phyloP scores from a whole-genome alignment of 805 yeast genomes.

The Metschnikowia kofuensis region DNA sequence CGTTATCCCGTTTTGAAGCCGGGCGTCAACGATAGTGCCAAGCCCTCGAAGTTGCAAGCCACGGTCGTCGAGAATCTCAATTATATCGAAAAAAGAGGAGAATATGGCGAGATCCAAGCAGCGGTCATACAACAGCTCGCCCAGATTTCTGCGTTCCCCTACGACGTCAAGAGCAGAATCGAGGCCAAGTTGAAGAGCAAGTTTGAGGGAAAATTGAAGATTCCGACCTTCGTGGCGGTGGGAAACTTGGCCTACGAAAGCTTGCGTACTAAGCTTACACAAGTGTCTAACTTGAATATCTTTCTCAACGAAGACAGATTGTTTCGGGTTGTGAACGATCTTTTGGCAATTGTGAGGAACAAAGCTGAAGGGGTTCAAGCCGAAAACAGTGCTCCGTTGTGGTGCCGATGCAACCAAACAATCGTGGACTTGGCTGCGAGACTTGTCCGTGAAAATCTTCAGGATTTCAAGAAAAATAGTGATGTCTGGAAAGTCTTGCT shows the following conservation, averaged over 20 bases:
- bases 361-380: constrained; percentile 36
- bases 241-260: constrained; percentile 47
- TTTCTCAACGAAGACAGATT: constrained; percentile 46
- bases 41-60: constrained; percentile 60
- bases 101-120: constrained; percentile 37
- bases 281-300: constrained; percentile 25
- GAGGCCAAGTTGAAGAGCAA: constrained; percentile 47
- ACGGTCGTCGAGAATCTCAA: constrained; percentile 52
- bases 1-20: constrained; percentile 72
- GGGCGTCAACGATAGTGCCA: constrained; percentile 47
- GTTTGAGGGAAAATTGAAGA: constrained; percentile 35
- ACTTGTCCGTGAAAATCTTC: constrained; percentile 21
- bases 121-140: constrained; percentile 53
- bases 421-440: constrained; percentile 34
- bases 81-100: constrained; percentile 18
- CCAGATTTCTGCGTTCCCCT: constrained; percentile 54
- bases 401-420: constrained; percentile 51
- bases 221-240: constrained; percentile 64
- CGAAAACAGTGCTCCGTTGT: constrained; percentile 36
- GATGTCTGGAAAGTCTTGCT: constrained; percentile 43
- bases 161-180: constrained; percentile 56
- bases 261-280: constrained; percentile 36
- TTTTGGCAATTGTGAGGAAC: constrained; percentile 50
- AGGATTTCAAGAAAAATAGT: constrained; percentile 9
- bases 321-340: constrained; percentile 43